These are phyloP conservation scores for Perilla frutescens DNA, from an alignment of 257 asterid species.

Conservation along the genomic window DNA sequence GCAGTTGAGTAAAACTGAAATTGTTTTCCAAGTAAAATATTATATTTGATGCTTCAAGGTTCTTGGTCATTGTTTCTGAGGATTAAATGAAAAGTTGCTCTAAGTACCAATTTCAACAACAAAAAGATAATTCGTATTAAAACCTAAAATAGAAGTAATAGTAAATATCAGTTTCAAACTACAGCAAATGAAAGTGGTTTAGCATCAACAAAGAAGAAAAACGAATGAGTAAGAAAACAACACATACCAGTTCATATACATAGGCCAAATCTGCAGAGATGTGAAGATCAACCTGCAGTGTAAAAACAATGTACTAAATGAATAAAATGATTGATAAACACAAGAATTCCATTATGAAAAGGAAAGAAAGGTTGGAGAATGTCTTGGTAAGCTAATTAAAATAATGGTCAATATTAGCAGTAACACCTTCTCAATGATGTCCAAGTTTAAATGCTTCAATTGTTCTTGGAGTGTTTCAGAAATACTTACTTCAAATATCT, in stretches of 20 bases:
- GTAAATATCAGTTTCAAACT: conserved; percentile 20
- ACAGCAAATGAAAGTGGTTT: conserved; percentile 3
- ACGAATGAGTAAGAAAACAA: conserved; percentile 16
- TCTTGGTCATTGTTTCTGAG: conserved; percentile 8
- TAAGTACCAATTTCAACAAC: conserved; percentile 5
- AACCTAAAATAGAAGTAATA: conserved; percentile 4
- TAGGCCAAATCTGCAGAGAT: conserved; percentile 81
- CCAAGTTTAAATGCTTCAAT: conserved; percentile 67
- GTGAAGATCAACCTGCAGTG: conserved; percentile 69
- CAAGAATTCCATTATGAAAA: conserved; percentile 5
- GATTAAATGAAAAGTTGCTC: not conserved
- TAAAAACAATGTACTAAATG: conserved; percentile 20
- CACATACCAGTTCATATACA: conserved; percentile 80
- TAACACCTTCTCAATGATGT: conserved; percentile 74
- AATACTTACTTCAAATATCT: conserved; percentile 91
- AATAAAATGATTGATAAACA: conserved; percentile 13
- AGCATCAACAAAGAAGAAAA: conserved; percentile 8
- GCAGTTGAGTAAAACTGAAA: not conserved
- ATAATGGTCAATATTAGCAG: conserved; percentile 21
- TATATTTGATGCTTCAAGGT: conserved; percentile 16
- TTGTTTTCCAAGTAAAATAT: conserved; percentile 9
- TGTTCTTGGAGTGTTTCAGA: conserved; percentile 77
- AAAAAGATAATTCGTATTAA: not conserved
- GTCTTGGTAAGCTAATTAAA: not conserved
- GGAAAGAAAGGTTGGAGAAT: conserved; percentile 9